Percentiles rank a stretch among this genome's conserved stretches.
Conservation (phyloP, 1,139 yeast species). For the Taphrina confusa region DNA sequence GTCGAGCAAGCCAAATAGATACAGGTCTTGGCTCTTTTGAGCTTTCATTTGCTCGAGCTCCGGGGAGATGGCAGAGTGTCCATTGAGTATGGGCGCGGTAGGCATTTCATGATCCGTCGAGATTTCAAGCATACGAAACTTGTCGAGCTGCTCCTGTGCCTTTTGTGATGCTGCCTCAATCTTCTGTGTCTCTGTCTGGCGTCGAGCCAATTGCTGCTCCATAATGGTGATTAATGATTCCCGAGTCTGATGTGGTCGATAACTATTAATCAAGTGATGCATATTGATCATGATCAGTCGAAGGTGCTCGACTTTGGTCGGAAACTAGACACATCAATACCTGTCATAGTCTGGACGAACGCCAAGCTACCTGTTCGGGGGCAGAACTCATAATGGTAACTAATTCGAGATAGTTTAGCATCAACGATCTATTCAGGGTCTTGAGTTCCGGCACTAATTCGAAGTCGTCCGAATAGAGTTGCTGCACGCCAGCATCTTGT, state of each 20-base stretch:
- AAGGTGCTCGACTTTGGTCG: constrained; percentile 66
- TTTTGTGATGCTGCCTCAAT: constrained; percentile 45
- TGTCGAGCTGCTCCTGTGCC: constrained; percentile 1
- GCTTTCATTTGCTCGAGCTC: too few relatives aligned
- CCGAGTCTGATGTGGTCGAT: constrained; percentile 85
- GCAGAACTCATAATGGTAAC: constrained; percentile 69
- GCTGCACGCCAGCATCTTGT: constrained; percentile 41
- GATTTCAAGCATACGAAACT: not conserved
- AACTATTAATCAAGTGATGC: constrained; percentile 79
- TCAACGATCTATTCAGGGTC: constrained; percentile 64
- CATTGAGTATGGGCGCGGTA: not conserved
- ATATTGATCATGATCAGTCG: constrained; percentile 75
- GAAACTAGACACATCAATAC: constrained; percentile 48
- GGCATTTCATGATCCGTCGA: not conserved
- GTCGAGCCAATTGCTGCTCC: constrained; percentile 62
- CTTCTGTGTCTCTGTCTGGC: constrained; percentile 55
- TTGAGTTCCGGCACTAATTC: constrained; percentile 57
- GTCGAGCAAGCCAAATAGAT: not conserved
- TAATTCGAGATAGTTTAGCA: constrained; percentile 71
- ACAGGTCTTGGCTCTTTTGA: too few relatives aligned
- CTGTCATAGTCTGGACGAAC: not conserved
- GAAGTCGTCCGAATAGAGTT: constrained; percentile 26
- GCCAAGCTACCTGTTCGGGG: constrained; percentile 53
- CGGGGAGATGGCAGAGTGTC: not conserved
- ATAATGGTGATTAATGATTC: constrained; percentile 74